Evolutionary conservation across 495 filamentous ascomycete genomes (phyloP).

Genomic region (Penicillium lagena): DNA sequence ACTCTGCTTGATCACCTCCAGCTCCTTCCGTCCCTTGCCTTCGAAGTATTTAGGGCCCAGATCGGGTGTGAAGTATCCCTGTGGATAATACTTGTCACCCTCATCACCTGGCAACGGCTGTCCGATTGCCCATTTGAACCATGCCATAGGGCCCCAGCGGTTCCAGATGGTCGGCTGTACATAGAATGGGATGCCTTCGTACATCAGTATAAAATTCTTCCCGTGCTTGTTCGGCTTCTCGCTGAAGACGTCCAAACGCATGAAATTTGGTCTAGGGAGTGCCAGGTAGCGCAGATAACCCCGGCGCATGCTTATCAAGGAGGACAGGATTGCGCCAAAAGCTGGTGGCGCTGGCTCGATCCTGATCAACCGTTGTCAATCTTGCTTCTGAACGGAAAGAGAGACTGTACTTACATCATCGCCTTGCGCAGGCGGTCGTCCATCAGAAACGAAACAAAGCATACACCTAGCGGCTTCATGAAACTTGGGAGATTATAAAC

Average conservation of each 20-base stretch:
- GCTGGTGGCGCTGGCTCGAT: conserved; percentile 31
- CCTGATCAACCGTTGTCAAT: conserved; percentile 12
- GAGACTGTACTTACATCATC: conserved; percentile 43
- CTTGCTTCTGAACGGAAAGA: too few relatives aligned
- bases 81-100: conserved; percentile 47
- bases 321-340: conserved; percentile 30
- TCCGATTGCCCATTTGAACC: conserved; percentile 43
- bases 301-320: conserved; percentile 37
- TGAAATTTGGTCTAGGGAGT: conserved; percentile 46
- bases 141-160: conserved; percentile 49
- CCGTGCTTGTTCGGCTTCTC: conserved; percentile 44
- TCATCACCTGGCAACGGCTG: conserved; percentile 53
- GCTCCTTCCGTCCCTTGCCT: conserved; percentile 47
- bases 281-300: conserved; percentile 46
- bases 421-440: conserved; percentile 53
- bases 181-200: conserved; percentile 50
- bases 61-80: conserved; percentile 52
- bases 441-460: conserved; percentile 50
- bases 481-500: conserved; percentile 46
- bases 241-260: conserved; percentile 35
- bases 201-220: conserved; percentile 39
- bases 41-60: conserved; percentile 52
- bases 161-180: conserved; percentile 51
- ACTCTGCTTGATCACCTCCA: conserved; percentile 28
- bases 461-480: conserved; percentile 37